Base-by-base conservation (phyloP, 148 eudicot species). In the Polygonum aviculare region DNA sequence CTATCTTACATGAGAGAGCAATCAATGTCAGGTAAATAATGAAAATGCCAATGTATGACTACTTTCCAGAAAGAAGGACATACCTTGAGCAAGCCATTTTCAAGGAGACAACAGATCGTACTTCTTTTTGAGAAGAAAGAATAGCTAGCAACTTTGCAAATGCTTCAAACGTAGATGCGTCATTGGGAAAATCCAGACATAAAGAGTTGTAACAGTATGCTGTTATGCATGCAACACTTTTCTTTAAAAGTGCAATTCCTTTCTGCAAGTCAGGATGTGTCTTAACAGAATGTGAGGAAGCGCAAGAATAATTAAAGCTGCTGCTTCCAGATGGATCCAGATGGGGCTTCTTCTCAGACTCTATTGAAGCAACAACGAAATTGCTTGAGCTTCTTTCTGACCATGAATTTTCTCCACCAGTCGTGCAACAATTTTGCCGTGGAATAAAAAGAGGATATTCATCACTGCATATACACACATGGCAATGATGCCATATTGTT, bases 221-320 rank as follows among this genome's bases (percentile, higher is more conserved):
- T 45, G 99, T 95, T 47, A 90, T 77, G 76, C 97, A 93, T 72
- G 99, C 94, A 80, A 95, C 99, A 84, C 98, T 95, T 82, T 91
- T 95, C 87, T 95, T 95, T 65, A 95, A 89, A 79, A 95, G 98
- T 73, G 98, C 90, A 77, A 96, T 96, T 79, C 99, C 99, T 85
- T 91, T 96, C 82, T 96, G 99, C 86, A 96, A 80, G 76, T 96
- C 99, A 77, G 84, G 83, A 85, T 96, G 99, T 15, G 84, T 85
- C 78, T 96, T 86, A 76, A 88, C 75, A n/a, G 97, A 86, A 85
- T 95, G 97, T 1, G 90, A 90, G 0, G 97, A 95, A 33, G 96
- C 94, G 38, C 86, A 80, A 78, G 94, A 79, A 84, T 87, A 90
- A 74, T 86, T 90, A 84, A 95, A 92, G 85, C 97, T 92, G 60